These are phyloP conservation scores for Mucor indicus DNA, from an alignment of 371 early-diverging fungal genomes.

Conservation along the genomic window DNA sequence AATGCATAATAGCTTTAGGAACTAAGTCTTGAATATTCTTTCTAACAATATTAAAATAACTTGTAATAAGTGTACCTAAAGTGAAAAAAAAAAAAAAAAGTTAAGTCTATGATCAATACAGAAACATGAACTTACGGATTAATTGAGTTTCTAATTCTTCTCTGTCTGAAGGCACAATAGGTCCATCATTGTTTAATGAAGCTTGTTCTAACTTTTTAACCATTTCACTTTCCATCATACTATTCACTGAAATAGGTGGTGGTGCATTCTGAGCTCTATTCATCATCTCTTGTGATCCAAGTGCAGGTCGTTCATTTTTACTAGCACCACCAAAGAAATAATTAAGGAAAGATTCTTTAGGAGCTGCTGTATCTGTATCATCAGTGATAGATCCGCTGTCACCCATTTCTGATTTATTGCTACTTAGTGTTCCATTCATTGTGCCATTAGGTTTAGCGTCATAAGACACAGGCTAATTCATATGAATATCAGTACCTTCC, in stretches of 20 bases:
- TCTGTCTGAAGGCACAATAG: slow-evolving; percentile 56
- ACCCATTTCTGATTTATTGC: background rate
- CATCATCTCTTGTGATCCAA: slow-evolving; percentile 36
- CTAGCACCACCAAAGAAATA: slow-evolving; percentile 75
- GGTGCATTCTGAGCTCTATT: slow-evolving; percentile 28
- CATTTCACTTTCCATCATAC: slow-evolving; percentile 46
- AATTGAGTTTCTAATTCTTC: slow-evolving; percentile 84
- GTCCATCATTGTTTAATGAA: slow-evolving; percentile 20
- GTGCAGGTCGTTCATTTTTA: slow-evolving; percentile 43
- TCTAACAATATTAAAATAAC: slow-evolving; percentile 84
- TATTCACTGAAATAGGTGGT: slow-evolving; percentile 40
- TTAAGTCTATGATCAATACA: background rate
- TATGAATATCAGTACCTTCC: too few species aligned
- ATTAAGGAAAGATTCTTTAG: slow-evolving; percentile 65
- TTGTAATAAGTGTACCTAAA: slow-evolving; percentile 64
- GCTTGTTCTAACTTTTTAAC: slow-evolving; percentile 40
- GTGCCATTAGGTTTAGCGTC: too few species aligned
- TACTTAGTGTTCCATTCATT: slow-evolving; percentile 1
- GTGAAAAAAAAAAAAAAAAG: background rate
- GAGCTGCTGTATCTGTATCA: slow-evolving; percentile 10
- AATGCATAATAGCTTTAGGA: slow-evolving; percentile 90
- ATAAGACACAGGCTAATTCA: too few species aligned
- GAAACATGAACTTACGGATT: slow-evolving; percentile 62
- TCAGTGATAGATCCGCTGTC: slow-evolving; percentile 9
- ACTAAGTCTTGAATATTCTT: slow-evolving; percentile 87